Conservation (phyloP, 148 eudicot species). For the Linanthus parryae region DNA sequence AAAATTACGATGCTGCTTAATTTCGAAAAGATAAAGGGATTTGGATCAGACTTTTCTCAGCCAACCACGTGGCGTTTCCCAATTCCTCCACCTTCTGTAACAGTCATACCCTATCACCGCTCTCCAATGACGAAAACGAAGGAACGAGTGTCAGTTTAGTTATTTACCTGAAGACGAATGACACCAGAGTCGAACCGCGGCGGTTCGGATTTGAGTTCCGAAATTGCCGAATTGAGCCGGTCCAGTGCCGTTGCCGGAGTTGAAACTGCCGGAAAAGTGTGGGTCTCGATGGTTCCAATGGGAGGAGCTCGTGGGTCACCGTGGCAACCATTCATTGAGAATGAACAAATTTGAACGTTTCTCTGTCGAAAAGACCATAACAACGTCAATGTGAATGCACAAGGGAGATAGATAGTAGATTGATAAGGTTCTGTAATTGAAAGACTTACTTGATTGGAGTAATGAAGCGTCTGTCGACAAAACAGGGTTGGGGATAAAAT, state of each 20-base stretch:
- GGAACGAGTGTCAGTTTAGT: background rate
- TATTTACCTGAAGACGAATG: conserved; percentile 73
- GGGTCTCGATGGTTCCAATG: conserved; percentile 55
- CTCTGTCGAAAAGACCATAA: conserved; percentile 12
- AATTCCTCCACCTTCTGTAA: background rate
- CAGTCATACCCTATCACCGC: background rate
- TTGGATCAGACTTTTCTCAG: conserved; percentile 3
- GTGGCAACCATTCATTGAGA: conserved; percentile 85
- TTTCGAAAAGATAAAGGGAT: conserved; percentile 19
- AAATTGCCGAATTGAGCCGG: conserved; percentile 40
- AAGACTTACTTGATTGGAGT: conserved; percentile 14
- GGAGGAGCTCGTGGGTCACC: conserved; percentile 43
- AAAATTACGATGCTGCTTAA: no score
- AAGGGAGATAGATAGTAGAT: background rate
- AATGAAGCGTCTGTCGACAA: conserved; percentile 9
- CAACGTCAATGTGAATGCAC: no score
- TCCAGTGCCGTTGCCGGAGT: conserved; percentile 48
- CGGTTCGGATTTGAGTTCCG: conserved; percentile 34
- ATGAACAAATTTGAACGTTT: conserved; percentile 15
- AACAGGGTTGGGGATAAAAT: conserved; percentile 1
- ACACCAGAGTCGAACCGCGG: conserved; percentile 64
- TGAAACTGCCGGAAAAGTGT: conserved; percentile 40
- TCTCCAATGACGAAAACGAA: background rate
- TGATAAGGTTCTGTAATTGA: background rate
- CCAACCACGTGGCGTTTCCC: conserved; percentile 40